phyloP scores from a whole-genome alignment of 805 yeast species.

The Cyberlindnera japonica region DNA sequence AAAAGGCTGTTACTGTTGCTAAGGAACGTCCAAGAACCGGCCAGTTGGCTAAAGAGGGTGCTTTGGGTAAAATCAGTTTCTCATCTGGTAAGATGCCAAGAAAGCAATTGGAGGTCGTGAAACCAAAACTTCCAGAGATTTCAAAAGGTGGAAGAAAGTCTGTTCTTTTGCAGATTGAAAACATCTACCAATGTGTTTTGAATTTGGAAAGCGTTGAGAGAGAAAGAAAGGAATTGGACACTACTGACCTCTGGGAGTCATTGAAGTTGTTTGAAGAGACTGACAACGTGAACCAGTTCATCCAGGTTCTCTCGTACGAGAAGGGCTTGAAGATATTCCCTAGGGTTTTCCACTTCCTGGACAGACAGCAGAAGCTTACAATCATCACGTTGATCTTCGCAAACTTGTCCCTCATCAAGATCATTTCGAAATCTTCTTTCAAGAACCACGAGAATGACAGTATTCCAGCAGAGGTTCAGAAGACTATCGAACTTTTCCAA shows the following conservation, averaged over 20 bases:
- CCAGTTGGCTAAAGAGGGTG: constrained; percentile 73
- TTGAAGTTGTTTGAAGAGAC: constrained; percentile 67
- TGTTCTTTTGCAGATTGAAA: constrained; percentile 68
- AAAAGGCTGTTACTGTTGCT: constrained; percentile 92
- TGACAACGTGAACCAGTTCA: constrained; percentile 57
- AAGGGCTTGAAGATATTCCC: constrained; percentile 89
- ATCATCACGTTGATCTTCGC: constrained; percentile 75
- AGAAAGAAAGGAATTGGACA: constrained; percentile 45
- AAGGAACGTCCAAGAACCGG: constrained; percentile 71
- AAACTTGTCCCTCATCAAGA: constrained; percentile 73
- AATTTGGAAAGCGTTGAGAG: constrained; percentile 74
- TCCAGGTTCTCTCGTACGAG: constrained; percentile 76
- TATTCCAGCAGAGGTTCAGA: constrained; percentile 50
- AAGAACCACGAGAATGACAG: constrained; percentile 51
- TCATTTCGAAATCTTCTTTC: constrained; percentile 76
- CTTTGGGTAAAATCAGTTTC: constrained; percentile 80
- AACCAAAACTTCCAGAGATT: constrained; percentile 36
- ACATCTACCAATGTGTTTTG: constrained; percentile 71
- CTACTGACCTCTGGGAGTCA: constrained; percentile 66
- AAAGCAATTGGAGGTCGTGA: constrained; percentile 69
- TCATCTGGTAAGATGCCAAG: constrained; percentile 84
- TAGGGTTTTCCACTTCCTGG: constrained; percentile 79
- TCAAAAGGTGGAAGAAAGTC: constrained; percentile 41
- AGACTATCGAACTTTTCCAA: constrained; percentile 73
- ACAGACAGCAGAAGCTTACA: constrained; percentile 71